Evolutionary conservation across 768 basidiomycete species (phyloP).

Genomic region (Leccinum imitatum): DNA sequence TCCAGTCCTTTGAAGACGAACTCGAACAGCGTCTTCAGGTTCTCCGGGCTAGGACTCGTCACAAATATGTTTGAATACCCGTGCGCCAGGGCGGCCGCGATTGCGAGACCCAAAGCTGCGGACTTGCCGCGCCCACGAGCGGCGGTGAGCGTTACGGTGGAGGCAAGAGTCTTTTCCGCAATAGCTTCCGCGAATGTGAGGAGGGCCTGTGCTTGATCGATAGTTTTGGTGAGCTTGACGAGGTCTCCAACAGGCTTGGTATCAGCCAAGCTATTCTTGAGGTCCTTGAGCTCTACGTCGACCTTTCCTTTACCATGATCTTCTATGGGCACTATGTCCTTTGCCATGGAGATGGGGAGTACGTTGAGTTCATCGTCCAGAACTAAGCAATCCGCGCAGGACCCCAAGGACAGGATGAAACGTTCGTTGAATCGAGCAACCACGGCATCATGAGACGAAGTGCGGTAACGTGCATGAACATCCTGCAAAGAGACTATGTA

Average conservation of each 20-base stretch:
- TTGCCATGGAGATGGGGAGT: constrained; percentile 91
- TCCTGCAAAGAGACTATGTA: constrained; percentile 55
- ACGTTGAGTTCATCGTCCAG: constrained; percentile 98
- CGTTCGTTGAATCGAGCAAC: constrained; percentile 98
- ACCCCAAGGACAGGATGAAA: constrained; percentile 95
- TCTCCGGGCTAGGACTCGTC: constrained; percentile 96
- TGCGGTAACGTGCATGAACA: constrained; percentile 92
- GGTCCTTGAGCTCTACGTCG: constrained; percentile 68
- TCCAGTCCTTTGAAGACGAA: constrained; percentile 98
- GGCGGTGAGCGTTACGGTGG: constrained; percentile 94
- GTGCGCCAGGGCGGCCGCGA: constrained; percentile 88
- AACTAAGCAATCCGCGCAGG: constrained; percentile 88
- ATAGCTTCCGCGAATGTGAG: constrained; percentile 95
- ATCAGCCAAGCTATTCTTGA: constrained; percentile 76
- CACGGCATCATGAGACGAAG: constrained; percentile 84
- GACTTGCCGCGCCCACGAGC: constrained; percentile 95
- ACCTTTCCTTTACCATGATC: constrained; percentile 47
- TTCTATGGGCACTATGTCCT: constrained; percentile 77
- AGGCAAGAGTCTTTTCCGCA: constrained; percentile 88
- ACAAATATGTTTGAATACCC: constrained; percentile 98
- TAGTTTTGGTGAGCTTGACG: constrained; percentile 84
- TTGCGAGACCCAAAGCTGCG: constrained; percentile 92
- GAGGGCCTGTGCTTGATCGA: constrained; percentile 93
- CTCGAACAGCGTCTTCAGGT: constrained; percentile 96
- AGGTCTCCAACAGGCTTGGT: constrained; percentile 88